Evolutionary conservation across 495 filamentous ascomycete species (phyloP), one percentile per base, ranked within the genome.

Genomic region (Schizothecium vesticola): DNA sequence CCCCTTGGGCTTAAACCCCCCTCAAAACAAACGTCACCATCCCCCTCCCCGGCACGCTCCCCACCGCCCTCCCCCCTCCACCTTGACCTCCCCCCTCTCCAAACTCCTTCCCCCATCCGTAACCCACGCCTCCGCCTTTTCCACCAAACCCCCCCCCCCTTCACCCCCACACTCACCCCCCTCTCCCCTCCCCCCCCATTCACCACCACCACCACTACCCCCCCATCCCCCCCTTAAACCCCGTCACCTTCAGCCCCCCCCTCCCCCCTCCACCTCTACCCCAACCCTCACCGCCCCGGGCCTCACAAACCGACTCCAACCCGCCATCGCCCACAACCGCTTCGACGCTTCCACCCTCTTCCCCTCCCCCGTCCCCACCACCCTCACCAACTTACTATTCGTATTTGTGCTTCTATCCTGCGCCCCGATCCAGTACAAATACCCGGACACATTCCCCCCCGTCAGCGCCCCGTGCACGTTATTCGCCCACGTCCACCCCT

Each of bases 401-500:
- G 63, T 65, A 59, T 73, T 70, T 5, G 69, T 71, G 1, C 19
- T 67, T 51, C 31, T 25, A 62, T 73, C 72, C 64, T 78, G 76
- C 36, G 78, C 80, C 65, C 78, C 78, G 10, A 80, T 78, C 85
- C 86, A 86, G 74, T 83, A 86, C 4, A 87, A 75, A 67, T 83
- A 85, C 7, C 76, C 85, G 29, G 77, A 81, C 13, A 82, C 66
- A 67, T 84, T 82, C 2, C 76, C 78, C 19, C 77, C 69, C 24
- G 77, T 78, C 51, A 87, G 71, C 6, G 74, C 80, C 6, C 74
- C 75, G n/a, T 80, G 78, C 43, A 87, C 83, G 62, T 81, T 78
- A 65, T 80, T 82, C 1, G 86, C 86, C 86, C 86, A 89, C 1
- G 81, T 82, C 58, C 83, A 71, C 3, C 85, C 86, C 66, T 89